Percentiles rank a stretch among this genome's conserved stretches.
These are phyloP conservation scores for Eimeria maxima DNA, from an alignment of 169 alveolate genomes.

Conservation along the genomic window DNA sequence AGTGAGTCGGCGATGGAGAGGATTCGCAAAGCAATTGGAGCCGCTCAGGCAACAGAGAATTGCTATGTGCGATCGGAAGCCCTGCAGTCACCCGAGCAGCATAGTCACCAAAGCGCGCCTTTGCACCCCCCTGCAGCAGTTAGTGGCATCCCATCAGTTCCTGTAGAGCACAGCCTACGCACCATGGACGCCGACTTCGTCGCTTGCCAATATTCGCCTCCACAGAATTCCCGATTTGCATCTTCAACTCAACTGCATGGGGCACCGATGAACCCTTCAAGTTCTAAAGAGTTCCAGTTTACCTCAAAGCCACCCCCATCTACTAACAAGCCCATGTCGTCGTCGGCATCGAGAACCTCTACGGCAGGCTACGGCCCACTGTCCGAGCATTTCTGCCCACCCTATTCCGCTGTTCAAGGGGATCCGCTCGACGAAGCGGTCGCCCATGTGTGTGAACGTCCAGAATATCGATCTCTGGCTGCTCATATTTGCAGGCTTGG, in stretches of 20 bases:
- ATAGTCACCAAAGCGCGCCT: constrained; percentile 15
- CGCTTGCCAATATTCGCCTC: background rate
- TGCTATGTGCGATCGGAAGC: constrained; percentile 66
- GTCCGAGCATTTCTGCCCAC: constrained; percentile 25
- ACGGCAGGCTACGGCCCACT: background rate
- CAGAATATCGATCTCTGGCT: constrained; percentile 57
- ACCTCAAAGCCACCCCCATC: constrained; percentile 3
- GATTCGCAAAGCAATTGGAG: constrained; percentile 69
- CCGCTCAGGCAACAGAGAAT: constrained; percentile 44
- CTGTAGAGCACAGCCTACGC: constrained; percentile 69
- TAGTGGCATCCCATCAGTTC: constrained; percentile 25
- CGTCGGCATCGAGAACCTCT: constrained; percentile 23
- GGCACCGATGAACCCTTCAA: background rate
- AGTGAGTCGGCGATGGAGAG: constrained; percentile 53
- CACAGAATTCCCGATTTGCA: background rate
- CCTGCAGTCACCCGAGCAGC: constrained; percentile 23
- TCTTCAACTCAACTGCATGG: background rate
- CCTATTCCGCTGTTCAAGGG: constrained; percentile 16
- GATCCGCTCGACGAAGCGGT: constrained; percentile 47
- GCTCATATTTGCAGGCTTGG: constrained; percentile 63
- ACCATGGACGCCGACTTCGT: constrained; percentile 43
- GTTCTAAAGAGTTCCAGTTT: background rate
- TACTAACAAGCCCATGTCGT: background rate
- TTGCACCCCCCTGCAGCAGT: background rate
- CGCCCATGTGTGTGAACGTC: background rate